Percentiles rank a stretch among this genome's conserved stretches.
phyloP scores from a whole-genome alignment of 345 rosid genomes.

The Citrus medica region DNA sequence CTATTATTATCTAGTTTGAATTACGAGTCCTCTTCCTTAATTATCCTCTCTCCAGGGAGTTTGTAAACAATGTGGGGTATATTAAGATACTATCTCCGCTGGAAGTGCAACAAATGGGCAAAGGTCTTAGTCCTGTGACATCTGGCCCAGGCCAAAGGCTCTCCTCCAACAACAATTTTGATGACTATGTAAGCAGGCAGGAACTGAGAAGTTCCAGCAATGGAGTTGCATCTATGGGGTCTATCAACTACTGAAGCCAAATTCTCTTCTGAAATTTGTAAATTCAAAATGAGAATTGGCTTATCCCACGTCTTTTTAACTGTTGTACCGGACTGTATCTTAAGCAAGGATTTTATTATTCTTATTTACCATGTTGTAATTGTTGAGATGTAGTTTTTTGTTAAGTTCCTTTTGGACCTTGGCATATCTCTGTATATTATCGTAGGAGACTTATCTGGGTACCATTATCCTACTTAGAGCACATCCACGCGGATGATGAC shows the following conservation, averaged over 20 bases:
- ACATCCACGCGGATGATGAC: not conserved
- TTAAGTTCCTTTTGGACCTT: constrained; percentile 2
- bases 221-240: constrained; percentile 16
- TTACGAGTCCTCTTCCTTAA: not conserved
- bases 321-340: not conserved
- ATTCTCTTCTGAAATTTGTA: not conserved
- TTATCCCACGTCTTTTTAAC: not conserved
- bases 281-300: not conserved
- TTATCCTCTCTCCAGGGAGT: constrained; percentile 24
- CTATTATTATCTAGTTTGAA: not conserved
- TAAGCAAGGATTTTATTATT: not conserved
- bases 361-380: constrained; percentile 2
- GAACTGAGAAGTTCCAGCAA: constrained; percentile 18
- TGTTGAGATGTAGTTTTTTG: not conserved
- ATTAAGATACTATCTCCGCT: constrained; percentile 43
- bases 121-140: constrained; percentile 23
- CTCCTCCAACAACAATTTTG: constrained; percentile 15
- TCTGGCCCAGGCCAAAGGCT: constrained; percentile 28
- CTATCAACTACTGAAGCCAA: constrained; percentile 9
- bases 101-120: constrained; percentile 43
- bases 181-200: constrained; percentile 15
- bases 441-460: not conserved
- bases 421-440: constrained; percentile 10
- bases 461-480: constrained; percentile 1
- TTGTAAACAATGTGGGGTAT: constrained; percentile 43